Base-by-base conservation (phyloP, 176 grass and related monocot genomes). In the Elymus sibiricus region DNA sequence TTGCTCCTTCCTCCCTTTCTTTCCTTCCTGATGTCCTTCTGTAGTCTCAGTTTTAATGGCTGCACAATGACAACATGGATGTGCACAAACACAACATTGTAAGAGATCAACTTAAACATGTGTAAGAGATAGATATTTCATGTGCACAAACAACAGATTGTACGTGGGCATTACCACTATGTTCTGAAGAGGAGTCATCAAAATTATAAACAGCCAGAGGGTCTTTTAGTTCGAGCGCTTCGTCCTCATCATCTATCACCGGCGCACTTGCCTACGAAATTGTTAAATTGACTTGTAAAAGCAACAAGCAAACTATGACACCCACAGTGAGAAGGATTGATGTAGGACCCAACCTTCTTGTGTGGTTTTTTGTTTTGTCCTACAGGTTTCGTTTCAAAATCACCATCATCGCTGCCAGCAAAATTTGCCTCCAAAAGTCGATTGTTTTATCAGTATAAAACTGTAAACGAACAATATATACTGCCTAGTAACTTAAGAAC, bases 131-230 rank as follows among this genome's bases (percentile, higher is more conserved):
- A 5, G 21, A 5, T 6, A 44, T 61, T 19, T 72, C 13, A 53
- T 9, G 11, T 16, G 63, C 29, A 76, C 25, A 53, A 53, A 53
- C 16, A 19, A 4, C 6, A 51, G 15, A 51, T 53, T 53, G 43
- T n/a, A 14, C 56, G 58, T 28, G 21, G 8, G 43, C 16, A 12
- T 49, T 90, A 91, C 76, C 89, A 89, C 63, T 25, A 70, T 79
- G 14, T 70, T 90, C 87, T 0, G 86, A 70, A 69, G 85, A 82
- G 22, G 86, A 87, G 16, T 85, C 4, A 47, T 15, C 46, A 34
- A 94, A 22, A 44, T 28, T 91, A 73, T 87, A 76, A 61, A 40
- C 49, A n/a, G 91, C 90, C 44, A 95, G 34, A 9, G 74, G 86
- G 0, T 86, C 84, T 81, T 91, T 92, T 16, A 95, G 39, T 11